These are phyloP conservation scores for Vachellia pachyceras DNA, from an alignment of 306 rosid genomes.

Conservation along the genomic window DNA sequence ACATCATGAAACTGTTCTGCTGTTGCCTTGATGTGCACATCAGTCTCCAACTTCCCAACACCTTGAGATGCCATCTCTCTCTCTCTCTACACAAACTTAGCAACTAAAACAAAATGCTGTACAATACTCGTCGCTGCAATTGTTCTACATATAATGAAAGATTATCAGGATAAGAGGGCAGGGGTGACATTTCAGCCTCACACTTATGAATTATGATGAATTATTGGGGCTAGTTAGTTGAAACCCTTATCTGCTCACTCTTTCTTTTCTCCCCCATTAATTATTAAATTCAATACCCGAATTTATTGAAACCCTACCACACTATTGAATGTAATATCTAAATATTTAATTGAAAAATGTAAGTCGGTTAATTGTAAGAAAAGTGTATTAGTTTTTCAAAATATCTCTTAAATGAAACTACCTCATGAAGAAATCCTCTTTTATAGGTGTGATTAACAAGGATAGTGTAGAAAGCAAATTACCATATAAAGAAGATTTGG, in stretches of 20 bases:
- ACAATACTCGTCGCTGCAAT: neutral
- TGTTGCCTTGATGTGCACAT: slow-evolving; percentile 18
- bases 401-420: no score
- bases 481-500: no score
- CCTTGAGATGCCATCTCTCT: neutral
- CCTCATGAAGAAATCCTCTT: no score
- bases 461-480: no score
- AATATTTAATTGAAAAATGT: no score
- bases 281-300: no score
- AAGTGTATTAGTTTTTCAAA: no score
- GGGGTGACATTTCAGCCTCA: neutral
- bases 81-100: neutral
- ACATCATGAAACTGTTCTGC: slow-evolving; percentile 24
- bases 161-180: neutral
- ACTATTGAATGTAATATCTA: no score
- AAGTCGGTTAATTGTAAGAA: no score
- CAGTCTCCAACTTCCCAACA: slow-evolving; percentile 10
- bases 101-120: neutral
- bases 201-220: neutral
- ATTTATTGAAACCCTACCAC: no score
- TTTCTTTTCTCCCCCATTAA: neutral
- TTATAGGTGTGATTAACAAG: no score
- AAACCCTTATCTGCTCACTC: neutral
- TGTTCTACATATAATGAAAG: neutral
- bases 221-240: neutral